Evolutionary conservation across 768 basidiomycete species (phyloP).

Genomic region (Gyrodon lividus): DNA sequence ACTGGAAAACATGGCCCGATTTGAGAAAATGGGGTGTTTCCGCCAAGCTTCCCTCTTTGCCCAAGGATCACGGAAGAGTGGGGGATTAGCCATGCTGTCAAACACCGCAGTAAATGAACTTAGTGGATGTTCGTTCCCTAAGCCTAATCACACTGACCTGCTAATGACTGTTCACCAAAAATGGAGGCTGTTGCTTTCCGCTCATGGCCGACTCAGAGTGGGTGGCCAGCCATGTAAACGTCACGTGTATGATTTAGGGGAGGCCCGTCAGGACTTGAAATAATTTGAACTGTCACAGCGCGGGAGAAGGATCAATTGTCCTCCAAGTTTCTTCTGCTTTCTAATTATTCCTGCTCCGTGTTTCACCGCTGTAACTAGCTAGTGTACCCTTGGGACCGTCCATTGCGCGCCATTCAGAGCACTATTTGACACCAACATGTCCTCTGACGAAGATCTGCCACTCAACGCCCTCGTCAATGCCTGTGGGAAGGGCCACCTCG

Average conservation of each 20-base stretch:
- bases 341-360: conserved; percentile 21
- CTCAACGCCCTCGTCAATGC: conserved; percentile 41
- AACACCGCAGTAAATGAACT: conserved; percentile 11
- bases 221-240: neutral
- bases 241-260: conserved; percentile 52
- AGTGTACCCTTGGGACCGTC: conserved; percentile 1
- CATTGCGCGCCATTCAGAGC: conserved; percentile 7
- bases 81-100: conserved; percentile 57
- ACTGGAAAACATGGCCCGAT: conserved; percentile 83
- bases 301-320: conserved; percentile 26
- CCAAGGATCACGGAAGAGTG: conserved; percentile 93
- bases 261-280: conserved; percentile 48
- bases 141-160: conserved; percentile 17
- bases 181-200: conserved; percentile 3
- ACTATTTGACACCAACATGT: conserved; percentile 41
- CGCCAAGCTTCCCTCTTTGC: conserved; percentile 92
- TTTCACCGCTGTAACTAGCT: conserved; percentile 20
- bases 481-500: conserved; percentile 42
- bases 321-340: conserved; percentile 30
- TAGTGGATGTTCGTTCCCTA: neutral
- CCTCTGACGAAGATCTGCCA: conserved; percentile 60
- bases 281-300: conserved; percentile 24
- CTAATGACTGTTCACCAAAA: conserved; percentile 11
- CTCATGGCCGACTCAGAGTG: neutral
- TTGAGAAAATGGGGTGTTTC: conserved; percentile 84